A percentile compares a stretch with the other conserved stretches of the same genome.
phyloP scores from a whole-genome alignment of 352 stramenopile genomes.

The Globisporangium mamillatum region DNA sequence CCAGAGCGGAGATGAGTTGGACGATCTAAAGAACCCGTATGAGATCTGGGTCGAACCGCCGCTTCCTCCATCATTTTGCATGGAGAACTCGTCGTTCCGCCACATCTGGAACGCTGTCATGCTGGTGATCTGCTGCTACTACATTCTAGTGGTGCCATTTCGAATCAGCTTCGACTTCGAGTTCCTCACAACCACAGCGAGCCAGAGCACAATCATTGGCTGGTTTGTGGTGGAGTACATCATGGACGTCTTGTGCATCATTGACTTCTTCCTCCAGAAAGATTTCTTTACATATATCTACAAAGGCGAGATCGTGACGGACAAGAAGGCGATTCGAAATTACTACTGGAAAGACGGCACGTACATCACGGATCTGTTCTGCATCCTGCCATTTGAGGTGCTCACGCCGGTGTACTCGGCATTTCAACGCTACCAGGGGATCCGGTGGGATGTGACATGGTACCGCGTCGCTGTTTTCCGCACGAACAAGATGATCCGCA shows the following conservation, averaged over 20 bases:
- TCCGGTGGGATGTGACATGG: conserved; percentile 13
- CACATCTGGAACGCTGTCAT: conserved; percentile 28
- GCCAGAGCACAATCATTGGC: conserved; percentile 3
- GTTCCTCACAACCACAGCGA: conserved; percentile 15
- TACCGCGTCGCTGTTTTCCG: conserved; percentile 22
- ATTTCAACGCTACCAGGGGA: neutral
- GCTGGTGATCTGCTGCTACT: conserved; percentile 31
- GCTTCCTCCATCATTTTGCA: conserved; percentile 21
- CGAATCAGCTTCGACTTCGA: conserved; percentile 30
- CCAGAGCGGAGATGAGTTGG: conserved; percentile 10
- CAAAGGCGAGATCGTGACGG: conserved; percentile 29
- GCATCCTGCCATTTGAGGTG: conserved; percentile 29
- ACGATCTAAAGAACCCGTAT: conserved; percentile 12
- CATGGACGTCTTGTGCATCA: conserved; percentile 29
- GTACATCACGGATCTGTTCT: conserved; percentile 30
- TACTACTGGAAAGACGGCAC: conserved; percentile 34
- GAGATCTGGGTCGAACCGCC: conserved; percentile 34
- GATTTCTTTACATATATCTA: conserved; percentile 33
- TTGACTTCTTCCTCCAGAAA: conserved; percentile 33
- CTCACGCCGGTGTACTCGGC: conserved; percentile 13
- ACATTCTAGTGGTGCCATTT: conserved; percentile 31
- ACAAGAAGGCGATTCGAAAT: conserved; percentile 21
- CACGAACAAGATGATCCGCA: conserved; percentile 22
- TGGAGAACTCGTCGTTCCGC: conserved; percentile 31
- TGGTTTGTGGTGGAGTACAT: conserved; percentile 42